Conservation (phyloP, 106 monocot genomes). For the Gastrodia elata region DNA sequence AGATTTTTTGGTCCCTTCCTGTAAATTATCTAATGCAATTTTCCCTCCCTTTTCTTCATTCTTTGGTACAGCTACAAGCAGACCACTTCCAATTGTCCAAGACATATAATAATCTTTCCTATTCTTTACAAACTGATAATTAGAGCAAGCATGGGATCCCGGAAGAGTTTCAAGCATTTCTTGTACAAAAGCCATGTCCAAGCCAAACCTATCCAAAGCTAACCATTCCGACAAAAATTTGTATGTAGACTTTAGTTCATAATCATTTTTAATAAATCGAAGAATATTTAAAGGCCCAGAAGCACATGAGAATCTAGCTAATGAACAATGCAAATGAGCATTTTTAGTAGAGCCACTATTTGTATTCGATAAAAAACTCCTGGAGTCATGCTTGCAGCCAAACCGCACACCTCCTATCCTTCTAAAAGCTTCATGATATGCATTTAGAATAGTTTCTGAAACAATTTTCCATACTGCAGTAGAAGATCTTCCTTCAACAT, state of each 20-base stretch:
- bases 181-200: conserved; percentile 76
- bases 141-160: conserved; percentile 45
- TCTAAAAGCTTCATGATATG: conserved; percentile 48
- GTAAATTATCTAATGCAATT: conserved; percentile 24
- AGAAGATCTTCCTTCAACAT: conserved; percentile 66
- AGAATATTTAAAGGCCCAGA: conserved; percentile 28
- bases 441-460: conserved; percentile 51
- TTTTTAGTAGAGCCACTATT: conserved; percentile 7
- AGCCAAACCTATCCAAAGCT: conserved; percentile 81
- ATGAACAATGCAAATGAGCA: conserved; percentile 13
- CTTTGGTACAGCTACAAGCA: conserved; percentile 33
- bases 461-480: conserved; percentile 78
- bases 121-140: conserved; percentile 49
- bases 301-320: conserved; percentile 54
- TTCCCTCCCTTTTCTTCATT: conserved; percentile 23
- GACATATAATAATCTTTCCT: conserved; percentile 35
- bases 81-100: conserved; percentile 66
- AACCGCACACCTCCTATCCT: conserved; percentile 53
- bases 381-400: conserved; percentile 43
- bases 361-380: neutral
- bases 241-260: conserved; percentile 50
- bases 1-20: conserved; percentile 12
- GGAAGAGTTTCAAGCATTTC: conserved; percentile 84
- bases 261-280: conserved; percentile 25
- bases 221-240: conserved; percentile 57